A percentile compares a stretch with the other conserved stretches of the same genome.
These are phyloP conservation scores for Neurospora sp. DNA, from an alignment of 495 filamentous ascomycete genomes.

Conservation along the genomic window DNA sequence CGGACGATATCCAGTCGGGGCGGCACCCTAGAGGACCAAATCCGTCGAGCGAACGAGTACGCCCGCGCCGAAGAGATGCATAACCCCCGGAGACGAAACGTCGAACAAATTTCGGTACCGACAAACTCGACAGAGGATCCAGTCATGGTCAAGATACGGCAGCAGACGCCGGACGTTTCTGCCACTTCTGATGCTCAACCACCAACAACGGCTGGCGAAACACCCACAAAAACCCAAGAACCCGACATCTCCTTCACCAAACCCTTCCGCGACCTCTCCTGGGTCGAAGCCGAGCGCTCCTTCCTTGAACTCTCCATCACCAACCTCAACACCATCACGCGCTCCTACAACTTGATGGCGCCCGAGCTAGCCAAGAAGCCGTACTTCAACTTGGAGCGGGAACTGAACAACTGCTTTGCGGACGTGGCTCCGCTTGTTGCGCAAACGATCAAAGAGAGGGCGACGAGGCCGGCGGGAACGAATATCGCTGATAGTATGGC, in stretches of 20 bases:
- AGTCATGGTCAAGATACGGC: slow-evolving; percentile 36
- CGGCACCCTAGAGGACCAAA: slow-evolving; percentile 66
- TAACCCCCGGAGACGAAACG: slow-evolving; percentile 37
- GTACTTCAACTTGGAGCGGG: slow-evolving; percentile 76
- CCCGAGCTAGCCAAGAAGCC: slow-evolving; percentile 88
- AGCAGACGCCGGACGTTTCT: slow-evolving; percentile 9
- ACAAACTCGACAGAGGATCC: slow-evolving; percentile 38
- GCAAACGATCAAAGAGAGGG: slow-evolving; percentile 58
- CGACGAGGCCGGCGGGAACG: slow-evolving; percentile 34
- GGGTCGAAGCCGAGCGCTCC: slow-evolving; percentile 58
- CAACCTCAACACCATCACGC: slow-evolving; percentile 67
- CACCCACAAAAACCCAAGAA: neutral
- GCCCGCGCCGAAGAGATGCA: slow-evolving; percentile 58
- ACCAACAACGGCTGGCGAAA: no score
- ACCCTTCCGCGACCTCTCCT: slow-evolving; percentile 56
- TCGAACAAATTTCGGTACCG: slow-evolving; percentile 37
- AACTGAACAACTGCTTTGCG: slow-evolving; percentile 69
- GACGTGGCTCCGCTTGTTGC: slow-evolving; percentile 73
- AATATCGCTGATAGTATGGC: slow-evolving; percentile 23
- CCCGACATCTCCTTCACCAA: slow-evolving; percentile 20
- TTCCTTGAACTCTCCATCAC: slow-evolving; percentile 73
- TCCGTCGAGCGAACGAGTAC: slow-evolving; percentile 59
- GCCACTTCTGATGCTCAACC: no score
- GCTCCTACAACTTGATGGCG: slow-evolving; percentile 92
- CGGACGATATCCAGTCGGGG: slow-evolving; percentile 70